Evolutionary conservation across 2,329 filamentous ascomycete genomes (phyloP), one percentile per base, ranked within the genome.

Genomic region (Stagonosporopsis cucurbitacearum): DNA sequence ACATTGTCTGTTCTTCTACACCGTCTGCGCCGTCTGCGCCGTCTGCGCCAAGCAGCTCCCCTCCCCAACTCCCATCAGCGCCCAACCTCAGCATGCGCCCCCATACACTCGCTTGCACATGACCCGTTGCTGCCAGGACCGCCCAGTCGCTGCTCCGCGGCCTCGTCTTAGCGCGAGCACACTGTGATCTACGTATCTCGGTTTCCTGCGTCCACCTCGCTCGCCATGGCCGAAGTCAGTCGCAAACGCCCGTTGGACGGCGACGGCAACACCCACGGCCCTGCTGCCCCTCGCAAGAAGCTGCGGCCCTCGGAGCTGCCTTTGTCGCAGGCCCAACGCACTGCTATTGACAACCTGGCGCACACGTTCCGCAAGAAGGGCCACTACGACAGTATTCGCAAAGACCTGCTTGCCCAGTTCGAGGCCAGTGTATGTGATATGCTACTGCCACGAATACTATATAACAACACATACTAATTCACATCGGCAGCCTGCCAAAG

Each of bases 301-400:
- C 85, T 88, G 72, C 91, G 91, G 73, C 85, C 89, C 3, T 88
- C 88, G 0, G 90, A 94, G 65, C 81, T 94, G 17, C 90, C 90
- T 1, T 78, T 93, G 19, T 84, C 89, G 5, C 88, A 88, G 3
- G 83, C 86, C n/a, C 90, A 91, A 48, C 83, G 89, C 61, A 83
- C 84, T 1, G 87, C 88, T 1, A 91, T 94, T 53, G 90, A 93
- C 65, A 84, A 82, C 15, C 82, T 94, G 20, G 85, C 90, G n/a
- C 88, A 91, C 70, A 88, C 84, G 11, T 94, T 93, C 79, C 93
- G 93, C 77, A 94, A 93, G 78, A 92, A 91, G 75, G 91, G 91
- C 58, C 89, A 89, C 54, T 95, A 93, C 70, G 91, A 95, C 75
- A 80, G 83, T 13, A 84, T 93, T 60, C 86, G 90, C 58, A 93